A percentile compares a stretch with the other conserved stretches of the same genome.
Conservation (phyloP, 164 flowering plant species). For the Magnolia officinalis region DNA sequence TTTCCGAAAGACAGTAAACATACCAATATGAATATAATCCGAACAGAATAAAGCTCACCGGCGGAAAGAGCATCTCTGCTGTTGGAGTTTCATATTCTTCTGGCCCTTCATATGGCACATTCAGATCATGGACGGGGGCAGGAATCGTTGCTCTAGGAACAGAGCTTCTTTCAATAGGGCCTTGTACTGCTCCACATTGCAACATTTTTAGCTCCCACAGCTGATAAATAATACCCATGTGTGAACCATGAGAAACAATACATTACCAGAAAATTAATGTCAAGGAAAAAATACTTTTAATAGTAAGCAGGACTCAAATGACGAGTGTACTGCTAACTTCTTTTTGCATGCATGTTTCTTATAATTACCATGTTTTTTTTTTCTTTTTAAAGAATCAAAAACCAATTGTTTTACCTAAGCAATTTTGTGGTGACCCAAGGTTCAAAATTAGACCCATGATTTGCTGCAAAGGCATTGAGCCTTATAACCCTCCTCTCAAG, state of each 20-base stretch:
- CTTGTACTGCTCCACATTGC: conserved; percentile 68
- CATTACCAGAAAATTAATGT: not conserved
- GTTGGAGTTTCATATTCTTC: conserved; percentile 99
- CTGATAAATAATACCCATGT: conserved; percentile 26
- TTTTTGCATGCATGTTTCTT: no score
- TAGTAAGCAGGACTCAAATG: no score
- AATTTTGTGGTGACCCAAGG: no score
- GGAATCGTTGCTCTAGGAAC: conserved; percentile 35
- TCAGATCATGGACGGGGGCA: conserved; percentile 85
- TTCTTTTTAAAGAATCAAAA: no score
- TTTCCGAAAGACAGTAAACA: no score
- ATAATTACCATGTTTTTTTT: no score
- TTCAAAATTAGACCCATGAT: no score
- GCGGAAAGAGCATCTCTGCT: conserved; percentile 92
- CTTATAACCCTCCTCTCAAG: no score
- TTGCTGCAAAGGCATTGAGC: no score
- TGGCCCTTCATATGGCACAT: conserved; percentile 86
- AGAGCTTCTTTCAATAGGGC: conserved; percentile 62
- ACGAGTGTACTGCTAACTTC: no score
- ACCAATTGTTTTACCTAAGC: no score
- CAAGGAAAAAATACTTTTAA: no score
- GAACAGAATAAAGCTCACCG: conserved; percentile 40
- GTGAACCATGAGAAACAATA: not conserved
- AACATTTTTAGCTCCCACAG: conserved; percentile 91
- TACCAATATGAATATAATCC: not conserved